These are phyloP conservation scores for Botrytis pseudocinerea DNA, from an alignment of 2,329 filamentous ascomycete species.

Conservation along the genomic window DNA sequence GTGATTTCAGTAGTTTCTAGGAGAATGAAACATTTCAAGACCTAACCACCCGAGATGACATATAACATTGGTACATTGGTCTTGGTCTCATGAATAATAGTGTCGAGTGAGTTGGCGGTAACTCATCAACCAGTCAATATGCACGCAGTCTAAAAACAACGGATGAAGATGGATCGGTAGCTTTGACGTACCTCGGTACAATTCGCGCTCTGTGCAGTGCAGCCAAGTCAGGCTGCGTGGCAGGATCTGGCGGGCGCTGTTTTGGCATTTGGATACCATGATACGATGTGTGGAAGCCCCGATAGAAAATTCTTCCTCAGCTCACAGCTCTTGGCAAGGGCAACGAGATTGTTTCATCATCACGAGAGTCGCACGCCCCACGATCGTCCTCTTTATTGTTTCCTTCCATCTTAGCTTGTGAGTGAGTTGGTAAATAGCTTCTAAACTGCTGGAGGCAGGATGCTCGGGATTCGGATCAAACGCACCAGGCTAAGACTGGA, in stretches of 20 bases:
- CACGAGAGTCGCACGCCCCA: background rate
- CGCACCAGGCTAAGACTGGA: background rate
- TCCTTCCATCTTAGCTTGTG: background rate
- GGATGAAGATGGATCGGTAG: background rate
- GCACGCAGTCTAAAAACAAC: background rate
- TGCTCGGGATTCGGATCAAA: slow-evolving; percentile 12
- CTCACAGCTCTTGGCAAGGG: slow-evolving; percentile 9
- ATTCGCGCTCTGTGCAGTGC: slow-evolving; percentile 9
- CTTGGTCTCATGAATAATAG: slow-evolving; percentile 1
- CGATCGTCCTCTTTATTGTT: background rate
- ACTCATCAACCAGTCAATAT: background rate
- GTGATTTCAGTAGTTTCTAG: background rate
- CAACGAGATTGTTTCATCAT: slow-evolving; percentile 2
- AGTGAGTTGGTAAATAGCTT: background rate
- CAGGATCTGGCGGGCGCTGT: slow-evolving; percentile 8
- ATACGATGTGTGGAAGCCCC: slow-evolving; percentile 9
- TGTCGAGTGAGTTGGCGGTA: slow-evolving; percentile 7
- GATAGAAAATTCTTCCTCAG: slow-evolving; percentile 9
- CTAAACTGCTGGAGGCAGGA: no score
- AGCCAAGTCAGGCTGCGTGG: slow-evolving; percentile 9
- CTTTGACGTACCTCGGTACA: slow-evolving; percentile 16
- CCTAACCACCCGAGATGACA: background rate
- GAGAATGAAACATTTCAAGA: background rate
- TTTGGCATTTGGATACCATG: slow-evolving; percentile 1
- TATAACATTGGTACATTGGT: background rate